phyloP scores from a whole-genome alignment of 1,284 basidiomycete genomes.

The Clitocybe nebularis region DNA sequence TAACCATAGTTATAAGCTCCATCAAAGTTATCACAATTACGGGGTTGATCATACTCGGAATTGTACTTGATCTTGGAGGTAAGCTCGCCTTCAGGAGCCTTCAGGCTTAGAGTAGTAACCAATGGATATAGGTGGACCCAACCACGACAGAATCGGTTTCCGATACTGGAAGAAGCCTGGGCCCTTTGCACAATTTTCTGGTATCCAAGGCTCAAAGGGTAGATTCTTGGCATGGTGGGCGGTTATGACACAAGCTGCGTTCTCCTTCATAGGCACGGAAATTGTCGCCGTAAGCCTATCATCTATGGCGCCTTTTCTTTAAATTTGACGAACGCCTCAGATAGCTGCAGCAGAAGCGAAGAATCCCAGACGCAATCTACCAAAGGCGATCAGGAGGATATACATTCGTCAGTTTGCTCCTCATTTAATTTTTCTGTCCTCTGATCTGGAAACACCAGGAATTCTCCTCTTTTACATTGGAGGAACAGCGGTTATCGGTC shows the following conservation, averaged over 20 bases:
- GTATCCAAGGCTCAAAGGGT: slow-evolving; percentile 56
- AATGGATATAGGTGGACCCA: slow-evolving; percentile 36
- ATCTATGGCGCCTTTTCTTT: no score
- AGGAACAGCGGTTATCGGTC: slow-evolving; percentile 64
- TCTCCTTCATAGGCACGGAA: slow-evolving; percentile 78
- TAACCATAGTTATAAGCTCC: slow-evolving; percentile 50
- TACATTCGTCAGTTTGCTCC: slow-evolving; percentile 53
- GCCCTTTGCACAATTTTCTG: slow-evolving; percentile 58
- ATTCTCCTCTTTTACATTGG: slow-evolving; percentile 70
- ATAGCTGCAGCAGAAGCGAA: slow-evolving; percentile 81
- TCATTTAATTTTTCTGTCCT: slow-evolving; percentile 14
- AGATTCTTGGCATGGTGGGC: slow-evolving; percentile 68
- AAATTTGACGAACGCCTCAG: no score
- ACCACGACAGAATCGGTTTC: slow-evolving; percentile 51
- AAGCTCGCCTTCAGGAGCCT: slow-evolving; percentile 9
- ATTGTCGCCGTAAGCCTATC: slow-evolving; percentile 78
- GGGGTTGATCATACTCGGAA: slow-evolving; percentile 58
- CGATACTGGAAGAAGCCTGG: slow-evolving; percentile 74
- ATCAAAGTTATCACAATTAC: slow-evolving; percentile 80
- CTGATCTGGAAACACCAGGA: slow-evolving; percentile 19
- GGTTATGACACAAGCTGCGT: slow-evolving; percentile 73
- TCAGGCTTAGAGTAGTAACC: not conserved
- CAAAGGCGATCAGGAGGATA: slow-evolving; percentile 65
- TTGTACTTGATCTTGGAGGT: slow-evolving; percentile 74
- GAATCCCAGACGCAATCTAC: slow-evolving; percentile 65